These are phyloP conservation scores for Ogataea dorogensis DNA, from an alignment of 805 yeast species.

Conservation along the genomic window DNA sequence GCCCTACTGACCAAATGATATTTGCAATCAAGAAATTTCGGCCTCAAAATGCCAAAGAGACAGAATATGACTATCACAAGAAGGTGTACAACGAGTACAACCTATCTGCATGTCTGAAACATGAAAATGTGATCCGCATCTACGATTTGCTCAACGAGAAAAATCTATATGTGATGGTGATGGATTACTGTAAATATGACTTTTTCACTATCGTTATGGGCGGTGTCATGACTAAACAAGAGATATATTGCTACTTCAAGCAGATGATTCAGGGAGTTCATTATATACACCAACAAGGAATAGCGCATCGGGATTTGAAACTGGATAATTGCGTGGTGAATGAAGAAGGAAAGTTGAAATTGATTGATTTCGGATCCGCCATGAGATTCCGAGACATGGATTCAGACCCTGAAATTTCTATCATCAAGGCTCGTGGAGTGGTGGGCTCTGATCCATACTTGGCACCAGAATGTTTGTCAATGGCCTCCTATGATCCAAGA, in stretches of 20 bases:
- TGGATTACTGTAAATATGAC: constrained; percentile 93
- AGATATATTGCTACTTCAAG: constrained; percentile 76
- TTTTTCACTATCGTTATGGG: constrained; percentile 92
- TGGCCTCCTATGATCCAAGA: constrained; percentile 70
- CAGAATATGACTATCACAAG: constrained; percentile 65
- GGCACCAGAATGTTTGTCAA: constrained; percentile 82
- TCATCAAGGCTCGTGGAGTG: constrained; percentile 73
- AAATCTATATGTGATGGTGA: constrained; percentile 64
- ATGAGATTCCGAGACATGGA: constrained; percentile 51
- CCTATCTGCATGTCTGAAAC: constrained; percentile 74
- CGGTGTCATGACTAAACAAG: constrained; percentile 68
- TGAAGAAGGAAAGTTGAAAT: constrained; percentile 68
- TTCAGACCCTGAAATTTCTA: constrained; percentile 37
- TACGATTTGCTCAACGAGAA: constrained; percentile 75
- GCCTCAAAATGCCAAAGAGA: constrained; percentile 58
- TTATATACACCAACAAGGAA: constrained; percentile 76
- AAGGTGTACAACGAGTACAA: constrained; percentile 82
- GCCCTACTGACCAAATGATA: constrained; percentile 51
- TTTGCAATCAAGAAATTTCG: constrained; percentile 90
- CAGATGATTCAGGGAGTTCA: constrained; percentile 76
- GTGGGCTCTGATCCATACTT: constrained; percentile 96
- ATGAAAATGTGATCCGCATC: constrained; percentile 78
- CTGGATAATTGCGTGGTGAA: constrained; percentile 91
- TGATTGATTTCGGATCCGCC: constrained; percentile 94
- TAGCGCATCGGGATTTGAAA: constrained; percentile 91